phyloP scores from a whole-genome alignment of 2,329 filamentous ascomycete species.

The Orbilia javanica region DNA sequence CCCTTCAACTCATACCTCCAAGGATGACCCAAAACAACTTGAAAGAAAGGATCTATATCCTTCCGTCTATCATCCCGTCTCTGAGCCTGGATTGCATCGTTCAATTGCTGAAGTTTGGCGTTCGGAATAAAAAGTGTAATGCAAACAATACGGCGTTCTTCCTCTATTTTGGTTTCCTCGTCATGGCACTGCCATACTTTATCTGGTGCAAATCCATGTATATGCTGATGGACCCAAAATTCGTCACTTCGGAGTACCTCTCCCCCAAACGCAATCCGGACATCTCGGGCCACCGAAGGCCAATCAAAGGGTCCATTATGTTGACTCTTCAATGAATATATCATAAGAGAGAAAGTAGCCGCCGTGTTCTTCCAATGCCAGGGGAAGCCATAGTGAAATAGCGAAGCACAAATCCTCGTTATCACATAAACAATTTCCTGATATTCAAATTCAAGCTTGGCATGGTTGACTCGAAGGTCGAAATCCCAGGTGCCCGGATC shows the following conservation, averaged over 20 bases:
- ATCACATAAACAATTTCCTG: neutral
- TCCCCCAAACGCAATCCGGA: neutral
- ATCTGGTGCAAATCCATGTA: neutral
- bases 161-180: neutral
- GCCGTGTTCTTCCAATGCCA: neutral
- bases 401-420: neutral
- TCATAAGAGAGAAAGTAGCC: neutral
- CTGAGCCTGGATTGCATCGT: too few species aligned
- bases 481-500: neutral
- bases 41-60: neutral
- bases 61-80: too few species aligned
- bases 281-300: neutral
- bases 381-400: neutral
- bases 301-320: neutral
- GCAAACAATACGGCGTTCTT: neutral
- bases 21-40: neutral
- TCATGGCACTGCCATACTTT: neutral
- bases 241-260: too few species aligned
- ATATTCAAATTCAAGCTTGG: neutral
- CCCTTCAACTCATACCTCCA: neutral
- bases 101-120: neutral
- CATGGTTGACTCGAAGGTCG: neutral
- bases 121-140: neutral
- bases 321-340: neutral
- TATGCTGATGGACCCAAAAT: slow-evolving; percentile 12